These are phyloP conservation scores for Talaromyces amestolkiae DNA, from an alignment of 2,329 filamentous ascomycete genomes.

Conservation along the genomic window DNA sequence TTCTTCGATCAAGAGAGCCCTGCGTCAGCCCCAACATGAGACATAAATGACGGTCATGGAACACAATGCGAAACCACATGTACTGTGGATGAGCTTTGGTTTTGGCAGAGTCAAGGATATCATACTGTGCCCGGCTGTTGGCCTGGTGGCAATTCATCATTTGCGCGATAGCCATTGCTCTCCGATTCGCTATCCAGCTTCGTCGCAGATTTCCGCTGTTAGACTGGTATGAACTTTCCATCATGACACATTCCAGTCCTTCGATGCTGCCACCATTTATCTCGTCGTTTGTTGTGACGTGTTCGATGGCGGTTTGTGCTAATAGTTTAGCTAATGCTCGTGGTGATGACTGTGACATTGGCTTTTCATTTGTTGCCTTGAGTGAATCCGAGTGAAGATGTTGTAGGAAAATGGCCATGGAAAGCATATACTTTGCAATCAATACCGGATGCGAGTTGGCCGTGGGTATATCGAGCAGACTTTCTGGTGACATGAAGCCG, in stretches of 20 bases:
- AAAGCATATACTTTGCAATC: background rate
- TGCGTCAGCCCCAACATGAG: constrained; percentile 45
- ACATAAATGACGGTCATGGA: constrained; percentile 41
- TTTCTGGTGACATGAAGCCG: background rate
- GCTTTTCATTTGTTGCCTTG: background rate
- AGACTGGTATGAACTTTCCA: constrained; percentile 42
- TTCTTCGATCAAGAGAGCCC: constrained; percentile 31
- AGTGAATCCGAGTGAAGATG: background rate
- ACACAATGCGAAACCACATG: constrained; percentile 42
- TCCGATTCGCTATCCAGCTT: constrained; percentile 40
- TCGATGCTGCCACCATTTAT: constrained; percentile 39
- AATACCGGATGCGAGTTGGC: background rate
- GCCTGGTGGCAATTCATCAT: constrained; percentile 42
- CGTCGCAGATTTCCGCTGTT: constrained; percentile 44
- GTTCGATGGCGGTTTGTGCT: constrained; percentile 30
- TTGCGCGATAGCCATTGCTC: constrained; percentile 43
- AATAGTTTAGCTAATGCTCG: constrained; percentile 28
- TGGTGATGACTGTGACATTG: background rate
- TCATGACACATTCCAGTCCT: constrained; percentile 44
- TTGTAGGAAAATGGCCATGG: background rate
- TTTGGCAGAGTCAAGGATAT: constrained; percentile 28
- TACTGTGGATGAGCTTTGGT: constrained; percentile 26
- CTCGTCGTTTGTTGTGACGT: constrained; percentile 42
- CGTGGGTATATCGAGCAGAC: background rate
- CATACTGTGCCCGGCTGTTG: constrained; percentile 12